These are phyloP conservation scores for Naganishia randhawae DNA, from an alignment of 768 basidiomycete species.

Conservation along the genomic window DNA sequence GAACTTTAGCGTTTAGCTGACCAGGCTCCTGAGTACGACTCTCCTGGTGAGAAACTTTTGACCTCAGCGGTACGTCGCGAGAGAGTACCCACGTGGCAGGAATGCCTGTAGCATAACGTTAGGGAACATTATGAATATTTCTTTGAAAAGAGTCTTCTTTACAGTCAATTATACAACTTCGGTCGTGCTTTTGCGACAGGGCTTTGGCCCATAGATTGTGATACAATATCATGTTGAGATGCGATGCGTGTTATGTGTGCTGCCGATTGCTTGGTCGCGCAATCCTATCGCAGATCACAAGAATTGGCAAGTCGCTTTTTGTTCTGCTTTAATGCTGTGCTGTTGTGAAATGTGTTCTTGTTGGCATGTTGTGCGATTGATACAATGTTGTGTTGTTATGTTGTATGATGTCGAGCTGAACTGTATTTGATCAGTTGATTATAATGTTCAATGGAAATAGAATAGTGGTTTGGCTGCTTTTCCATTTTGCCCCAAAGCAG, in stretches of 20 bases:
- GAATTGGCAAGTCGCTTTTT: neutral
- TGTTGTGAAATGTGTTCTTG: neutral
- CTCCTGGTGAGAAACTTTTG: too few relatives aligned
- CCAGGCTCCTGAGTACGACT: too few relatives aligned
- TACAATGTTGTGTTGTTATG: neutral
- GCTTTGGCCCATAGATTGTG: neutral
- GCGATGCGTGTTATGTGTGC: neutral
- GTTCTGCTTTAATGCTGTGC: neutral
- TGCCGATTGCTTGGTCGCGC: neutral
- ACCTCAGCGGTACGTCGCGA: too few relatives aligned
- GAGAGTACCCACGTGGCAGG: neutral
- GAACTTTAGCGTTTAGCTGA: too few relatives aligned
- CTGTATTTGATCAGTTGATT: neutral
- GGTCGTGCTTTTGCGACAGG: neutral
- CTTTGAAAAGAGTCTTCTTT: neutral
- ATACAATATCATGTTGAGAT: neutral
- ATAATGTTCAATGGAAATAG: constrained; percentile 7
- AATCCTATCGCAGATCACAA: neutral
- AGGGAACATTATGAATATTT: neutral
- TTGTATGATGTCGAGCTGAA: neutral
- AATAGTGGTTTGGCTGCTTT: constrained; percentile 15
- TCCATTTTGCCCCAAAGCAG: constrained; percentile 16
- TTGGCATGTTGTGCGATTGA: neutral
- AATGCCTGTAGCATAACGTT: too few relatives aligned
- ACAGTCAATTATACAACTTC: neutral